These are phyloP conservation scores for Durusdinium trenchii DNA, from an alignment of 73 alveolate species.

Conservation along the genomic window DNA sequence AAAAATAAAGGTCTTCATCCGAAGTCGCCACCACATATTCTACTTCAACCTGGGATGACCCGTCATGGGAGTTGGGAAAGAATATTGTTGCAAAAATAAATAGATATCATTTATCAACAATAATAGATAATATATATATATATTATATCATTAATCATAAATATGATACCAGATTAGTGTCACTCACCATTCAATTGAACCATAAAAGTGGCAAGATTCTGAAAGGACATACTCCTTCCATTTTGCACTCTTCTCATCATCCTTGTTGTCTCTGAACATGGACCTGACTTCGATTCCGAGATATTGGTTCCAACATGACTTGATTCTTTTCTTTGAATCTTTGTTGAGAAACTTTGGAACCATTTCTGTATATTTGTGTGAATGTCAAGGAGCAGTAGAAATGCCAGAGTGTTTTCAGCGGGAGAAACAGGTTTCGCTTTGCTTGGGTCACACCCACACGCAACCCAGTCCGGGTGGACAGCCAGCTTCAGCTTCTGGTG, in stretches of 20 bases:
- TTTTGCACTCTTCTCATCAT: neutral
- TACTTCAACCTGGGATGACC: neutral
- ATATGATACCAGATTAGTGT: too few relatives aligned
- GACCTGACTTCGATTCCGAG: neutral
- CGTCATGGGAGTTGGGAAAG: neutral
- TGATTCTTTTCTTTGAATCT: too few relatives aligned
- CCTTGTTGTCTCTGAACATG: neutral
- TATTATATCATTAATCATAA: too few relatives aligned
- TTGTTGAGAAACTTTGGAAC: too few relatives aligned
- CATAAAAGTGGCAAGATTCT: neutral
- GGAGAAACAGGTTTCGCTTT: conserved; percentile 3
- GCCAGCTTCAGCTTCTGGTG: neutral
- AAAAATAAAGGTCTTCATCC: neutral
- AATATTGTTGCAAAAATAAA: too few relatives aligned
- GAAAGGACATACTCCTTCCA: neutral
- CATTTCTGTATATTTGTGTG: too few relatives aligned
- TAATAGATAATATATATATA: too few relatives aligned
- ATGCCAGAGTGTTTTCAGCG: neutral
- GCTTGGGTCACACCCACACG: neutral
- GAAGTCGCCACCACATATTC: neutral
- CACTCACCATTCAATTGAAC: neutral
- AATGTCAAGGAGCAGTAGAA: neutral
- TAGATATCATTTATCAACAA: too few relatives aligned
- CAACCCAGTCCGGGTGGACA: neutral
- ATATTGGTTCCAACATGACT: too few relatives aligned